Evolutionary conservation across 306 rosid species (phyloP).

Genomic region (Sphenostylis stenocarpa): DNA sequence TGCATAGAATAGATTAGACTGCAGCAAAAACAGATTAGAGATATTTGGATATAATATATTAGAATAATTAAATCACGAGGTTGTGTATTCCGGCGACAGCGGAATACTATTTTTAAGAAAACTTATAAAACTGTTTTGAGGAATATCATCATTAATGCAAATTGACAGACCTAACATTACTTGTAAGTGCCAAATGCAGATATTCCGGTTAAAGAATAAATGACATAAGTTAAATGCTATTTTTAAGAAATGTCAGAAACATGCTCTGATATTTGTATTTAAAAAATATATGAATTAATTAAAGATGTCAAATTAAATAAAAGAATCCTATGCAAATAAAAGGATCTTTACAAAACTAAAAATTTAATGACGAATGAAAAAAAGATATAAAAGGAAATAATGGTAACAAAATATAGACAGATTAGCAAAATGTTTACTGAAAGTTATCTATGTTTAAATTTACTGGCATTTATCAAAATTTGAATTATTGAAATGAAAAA

Average conservation of each 20-base stretch:
- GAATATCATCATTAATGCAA: not conserved
- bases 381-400: not conserved
- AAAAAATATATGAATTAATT: not conserved
- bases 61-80: not conserved
- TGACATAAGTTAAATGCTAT: not conserved
- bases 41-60: not conserved
- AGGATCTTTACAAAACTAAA: not conserved
- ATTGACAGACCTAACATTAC: not conserved
- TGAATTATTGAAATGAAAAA: not conserved
- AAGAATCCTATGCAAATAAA: not conserved
- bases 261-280: not conserved
- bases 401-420: not conserved
- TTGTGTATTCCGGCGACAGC: too few species aligned
- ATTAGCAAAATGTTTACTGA: not conserved
- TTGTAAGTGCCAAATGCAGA: not conserved
- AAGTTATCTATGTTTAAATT: not conserved
- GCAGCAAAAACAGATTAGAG: conserved; percentile 9
- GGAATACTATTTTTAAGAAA: not conserved
- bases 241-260: not conserved
- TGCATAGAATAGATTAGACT: not conserved
- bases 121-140: not conserved
- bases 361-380: not conserved
- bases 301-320: not conserved
- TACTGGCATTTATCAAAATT: not conserved
- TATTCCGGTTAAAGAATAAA: not conserved